phyloP scores from a whole-genome alignment of 2,329 filamentous ascomycete genomes.

The Neoascochyta sp. region DNA sequence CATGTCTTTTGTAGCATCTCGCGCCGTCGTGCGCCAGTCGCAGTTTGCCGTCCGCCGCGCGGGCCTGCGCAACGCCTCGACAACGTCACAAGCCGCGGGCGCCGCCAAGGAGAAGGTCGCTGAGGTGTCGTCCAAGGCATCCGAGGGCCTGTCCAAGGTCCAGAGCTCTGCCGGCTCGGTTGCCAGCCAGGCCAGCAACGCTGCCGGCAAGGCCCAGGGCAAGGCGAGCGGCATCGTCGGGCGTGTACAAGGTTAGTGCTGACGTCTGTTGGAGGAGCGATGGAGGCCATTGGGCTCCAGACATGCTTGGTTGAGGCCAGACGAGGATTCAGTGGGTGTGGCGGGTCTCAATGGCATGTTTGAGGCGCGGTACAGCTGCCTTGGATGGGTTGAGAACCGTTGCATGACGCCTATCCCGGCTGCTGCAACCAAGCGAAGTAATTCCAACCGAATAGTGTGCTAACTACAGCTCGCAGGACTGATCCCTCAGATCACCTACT shows the following conservation, averaged over 20 bases:
- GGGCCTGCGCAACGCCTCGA: constrained; percentile 49
- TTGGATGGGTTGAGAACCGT: constrained; percentile 1
- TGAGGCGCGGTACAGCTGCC: constrained; percentile 10
- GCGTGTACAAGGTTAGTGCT: constrained; percentile 77
- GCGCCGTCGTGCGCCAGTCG: constrained; percentile 45
- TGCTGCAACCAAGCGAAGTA: no score
- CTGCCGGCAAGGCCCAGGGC: constrained; percentile 61
- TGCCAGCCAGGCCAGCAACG: constrained; percentile 67
- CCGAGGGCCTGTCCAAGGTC: constrained; percentile 78
- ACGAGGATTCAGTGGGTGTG: no score
- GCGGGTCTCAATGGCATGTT: constrained; percentile 16
- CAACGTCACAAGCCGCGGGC: constrained; percentile 46
- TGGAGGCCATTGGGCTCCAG: constrained; percentile 5
- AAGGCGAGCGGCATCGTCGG: constrained; percentile 73
- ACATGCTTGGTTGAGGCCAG: constrained; percentile 1
- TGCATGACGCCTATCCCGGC: no score
- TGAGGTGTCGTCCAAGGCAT: constrained; percentile 59
- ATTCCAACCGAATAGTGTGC: constrained; percentile 3
- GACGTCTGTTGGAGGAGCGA: constrained; percentile 7
- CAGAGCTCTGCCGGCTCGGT: constrained; percentile 75
- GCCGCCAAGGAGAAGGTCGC: constrained; percentile 47
- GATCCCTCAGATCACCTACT: constrained; percentile 85
- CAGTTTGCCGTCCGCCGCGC: constrained; percentile 42
- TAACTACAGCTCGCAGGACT: constrained; percentile 57
- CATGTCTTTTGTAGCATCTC: constrained; percentile 49